These are phyloP conservation scores for Bruguiera gymnorhiza DNA, from an alignment of 345 rosid species.

Conservation along the genomic window DNA sequence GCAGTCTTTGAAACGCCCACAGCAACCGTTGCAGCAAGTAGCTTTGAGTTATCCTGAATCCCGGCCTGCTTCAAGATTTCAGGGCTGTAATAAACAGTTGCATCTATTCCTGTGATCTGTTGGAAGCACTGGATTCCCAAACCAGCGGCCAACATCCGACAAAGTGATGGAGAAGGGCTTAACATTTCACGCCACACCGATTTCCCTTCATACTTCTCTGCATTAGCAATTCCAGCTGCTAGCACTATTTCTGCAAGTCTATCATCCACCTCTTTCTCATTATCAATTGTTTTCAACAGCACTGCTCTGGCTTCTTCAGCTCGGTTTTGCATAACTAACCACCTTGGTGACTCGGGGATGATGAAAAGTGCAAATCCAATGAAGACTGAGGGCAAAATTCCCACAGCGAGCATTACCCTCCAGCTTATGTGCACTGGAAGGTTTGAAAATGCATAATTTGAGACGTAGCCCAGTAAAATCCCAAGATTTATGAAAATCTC, in stretches of 20 bases:
- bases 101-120: constrained; percentile 79
- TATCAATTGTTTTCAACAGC: constrained; percentile 64
- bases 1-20: constrained; percentile 69
- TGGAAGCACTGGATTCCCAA: constrained; percentile 90
- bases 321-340: constrained; percentile 77
- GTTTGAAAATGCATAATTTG: constrained; percentile 75
- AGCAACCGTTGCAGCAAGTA: constrained; percentile 70
- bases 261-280: constrained; percentile 67
- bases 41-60: constrained; percentile 47
- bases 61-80: constrained; percentile 70
- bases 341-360: constrained; percentile 91
- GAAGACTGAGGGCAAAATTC: constrained; percentile 75
- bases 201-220: constrained; percentile 49
- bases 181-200: constrained; percentile 74
- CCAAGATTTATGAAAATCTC: constrained; percentile 83
- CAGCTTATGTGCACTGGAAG: constrained; percentile 65
- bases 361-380: constrained; percentile 71
- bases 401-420: constrained; percentile 92
- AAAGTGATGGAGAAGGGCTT: constrained; percentile 64
- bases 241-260: constrained; percentile 67
- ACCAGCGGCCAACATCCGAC: constrained; percentile 65
- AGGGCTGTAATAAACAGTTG: constrained; percentile 82
- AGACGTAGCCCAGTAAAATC: constrained; percentile 84
- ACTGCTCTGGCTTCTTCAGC: constrained; percentile 72
- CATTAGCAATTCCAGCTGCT: constrained; percentile 53